Conservation (phyloP, 768 basidiomycete genomes). For the Termitomyces sp. region DNA sequence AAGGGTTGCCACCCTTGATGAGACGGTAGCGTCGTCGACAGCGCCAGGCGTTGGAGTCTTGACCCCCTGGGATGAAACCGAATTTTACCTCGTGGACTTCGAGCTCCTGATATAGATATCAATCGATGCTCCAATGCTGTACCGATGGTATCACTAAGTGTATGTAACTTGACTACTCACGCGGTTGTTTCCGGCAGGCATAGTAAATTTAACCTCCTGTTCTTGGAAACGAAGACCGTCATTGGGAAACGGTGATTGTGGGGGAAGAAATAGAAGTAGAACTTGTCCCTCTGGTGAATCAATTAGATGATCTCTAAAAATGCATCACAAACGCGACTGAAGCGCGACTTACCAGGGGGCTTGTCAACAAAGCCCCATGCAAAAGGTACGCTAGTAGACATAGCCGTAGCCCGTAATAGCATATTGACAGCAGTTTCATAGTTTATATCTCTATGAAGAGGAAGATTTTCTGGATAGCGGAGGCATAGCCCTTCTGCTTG, state of each 20-base stretch:
- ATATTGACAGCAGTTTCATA: slow-evolving; percentile 55
- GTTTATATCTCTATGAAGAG: slow-evolving; percentile 46
- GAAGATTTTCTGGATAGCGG: slow-evolving; percentile 63
- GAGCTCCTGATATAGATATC: slow-evolving; percentile 48
- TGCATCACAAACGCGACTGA: neutral
- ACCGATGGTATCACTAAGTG: slow-evolving; percentile 3
- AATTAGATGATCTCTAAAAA: neutral
- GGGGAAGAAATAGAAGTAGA: slow-evolving; percentile 59
- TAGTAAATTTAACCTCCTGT: slow-evolving; percentile 53
- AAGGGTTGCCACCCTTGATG: slow-evolving; percentile 64
- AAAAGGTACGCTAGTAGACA: slow-evolving; percentile 59
- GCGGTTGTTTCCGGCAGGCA: slow-evolving; percentile 44
- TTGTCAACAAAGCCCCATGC: slow-evolving; percentile 75
- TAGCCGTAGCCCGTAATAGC: slow-evolving; percentile 51
- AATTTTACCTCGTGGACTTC: slow-evolving; percentile 70
- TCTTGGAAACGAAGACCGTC: slow-evolving; percentile 80
- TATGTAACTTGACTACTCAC: slow-evolving; percentile 33
- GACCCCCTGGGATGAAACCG: slow-evolving; percentile 67
- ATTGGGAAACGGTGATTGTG: slow-evolving; percentile 54
- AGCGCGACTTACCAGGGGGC: slow-evolving; percentile 49
- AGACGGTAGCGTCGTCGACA: slow-evolving; percentile 69
- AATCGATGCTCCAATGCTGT: neutral
- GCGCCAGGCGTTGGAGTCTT: slow-evolving; percentile 61
- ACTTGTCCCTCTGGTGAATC: slow-evolving; percentile 52
- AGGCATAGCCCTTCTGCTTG: slow-evolving; percentile 62